Evolutionary conservation across 805 yeast genomes (phyloP), one percentile per base, ranked within the genome.

Genomic region (Candida sanyiensis): DNA sequence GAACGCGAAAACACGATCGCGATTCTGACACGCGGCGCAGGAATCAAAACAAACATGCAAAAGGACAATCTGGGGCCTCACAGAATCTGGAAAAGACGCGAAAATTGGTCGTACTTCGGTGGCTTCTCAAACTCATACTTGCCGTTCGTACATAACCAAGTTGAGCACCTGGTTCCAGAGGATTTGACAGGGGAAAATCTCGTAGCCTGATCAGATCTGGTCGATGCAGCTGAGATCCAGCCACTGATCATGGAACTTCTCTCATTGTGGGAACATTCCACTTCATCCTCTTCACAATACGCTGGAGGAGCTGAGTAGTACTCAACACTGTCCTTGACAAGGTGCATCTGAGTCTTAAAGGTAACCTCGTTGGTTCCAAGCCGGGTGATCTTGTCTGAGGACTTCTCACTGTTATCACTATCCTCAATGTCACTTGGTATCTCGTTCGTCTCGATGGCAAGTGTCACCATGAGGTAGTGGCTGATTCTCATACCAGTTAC

Each of bases 141-240:
- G 5, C 54, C 54, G 17, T 40, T 43, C n/a, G 51, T 46, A 19
- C 51, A 50, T 10, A 48, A 37, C 51, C 51, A 50, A 2, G 46
- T 38, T 15, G 45, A 42, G 0, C 49, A 48, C 32, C 38, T 42
- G 5, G 39, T 40, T 22, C 10, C 26, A 20, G 22, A 21, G 34
- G 16, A 31, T 27, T 23, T 9, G 26, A 23, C 9, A 23, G 12
- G 26, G 26, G 12, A 23, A 9, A 9, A 12, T 23, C 26, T 23
- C 11, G 11, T 12, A 23, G 29, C 18, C 10, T 15, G 18, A 7
- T 17, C 16, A 15, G 4, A 27, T 8, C 18, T 27, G 29, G 29
- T 15, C 13, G 29, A 27, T 13, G 29, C 7, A 12, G 18, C 16
- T 17, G 7, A 8, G 18, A 9, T 13, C 12, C 18, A 15, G 13